Evolutionary conservation across 306 rosid genomes (phyloP), one percentile per base, ranked within the genome.

Genomic region (Malus domestica): DNA sequence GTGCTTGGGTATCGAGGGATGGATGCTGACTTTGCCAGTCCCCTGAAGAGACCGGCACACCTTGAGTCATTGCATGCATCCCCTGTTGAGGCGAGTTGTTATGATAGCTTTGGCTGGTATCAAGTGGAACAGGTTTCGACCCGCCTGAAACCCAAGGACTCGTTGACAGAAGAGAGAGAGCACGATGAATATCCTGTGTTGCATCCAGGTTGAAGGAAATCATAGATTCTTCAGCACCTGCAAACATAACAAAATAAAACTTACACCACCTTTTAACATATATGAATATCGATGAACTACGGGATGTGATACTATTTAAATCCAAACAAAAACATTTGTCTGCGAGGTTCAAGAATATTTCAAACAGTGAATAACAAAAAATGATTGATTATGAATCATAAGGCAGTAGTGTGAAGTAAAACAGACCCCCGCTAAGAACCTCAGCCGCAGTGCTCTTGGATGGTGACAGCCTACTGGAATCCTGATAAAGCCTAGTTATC

Each of bases 101-200:
- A 40, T 68, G 76, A 16, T 46, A 64, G 12, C 62, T 38, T 49
- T 71, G 70, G 70, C 73, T 84, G 68, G 80, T 79, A 38, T 85
- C 80, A 25, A 71, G 81, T 10, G 86, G 69, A 70, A 68, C 77
- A 42, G 83, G 59, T 74, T 88, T 88, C 3, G 89, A 38, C 51
- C 86, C 90, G 6, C 68, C 80, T 27, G 90, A 66, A 85, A 58
- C 81, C 93, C 91, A 87, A 32, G 94, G 84, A 78, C 85, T 82
- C 30, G 89, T 88, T 94, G 98, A 94, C 98, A 94, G 98, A 94
- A 94, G 98, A 94, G 98, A 94, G 98, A 87, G 98, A 94, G 98
- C 97, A 91, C 87, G 85, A 62, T 85, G 83, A 79, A 88, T 78
- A 80, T 83, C 86, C 76, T 81, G 96, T 11, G 85, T 25, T 11